Evolutionary conservation across 2,329 filamentous ascomycete genomes (phyloP), one percentile per base, ranked within the genome.

Genomic region (Acephala macrosclerotiorum): DNA sequence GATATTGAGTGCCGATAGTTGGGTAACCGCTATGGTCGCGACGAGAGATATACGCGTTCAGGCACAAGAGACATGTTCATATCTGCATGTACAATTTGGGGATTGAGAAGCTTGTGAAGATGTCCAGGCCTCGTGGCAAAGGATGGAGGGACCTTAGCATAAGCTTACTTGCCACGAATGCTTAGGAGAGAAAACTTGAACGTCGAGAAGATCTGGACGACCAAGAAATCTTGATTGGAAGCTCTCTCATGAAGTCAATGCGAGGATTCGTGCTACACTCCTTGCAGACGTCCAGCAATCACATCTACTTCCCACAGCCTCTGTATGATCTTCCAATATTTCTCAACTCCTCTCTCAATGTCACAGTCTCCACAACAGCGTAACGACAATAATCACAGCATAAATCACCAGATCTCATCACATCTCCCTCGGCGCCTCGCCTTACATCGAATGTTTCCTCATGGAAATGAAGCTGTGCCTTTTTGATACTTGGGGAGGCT

Each of bases 401-500:
- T 26, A n/a, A 33, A 53, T 29, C 49, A 53, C 25, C 49, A 53
- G 49, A 53, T 53, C 49, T 53, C 49, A 53, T 53, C 49, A 53
- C 49, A 33, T 29, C 47, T n/a, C 3, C 4, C 26, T 33, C 25
- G 49, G 49, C 49, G 49, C 49, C 49, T 53, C 49, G 49, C 49
- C 49, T 22, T 29, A 53, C 49, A 53, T 53, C 25, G 49, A 26
- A 53, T 29, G 49, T 53, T 53, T 53, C 49, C 14, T 16, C 29
- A 25, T 26, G 5, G 14, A 53, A 33, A 33, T 53, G 49, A 53
- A 25, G 25, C 18, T 22, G 25, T 14, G 11, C 26, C 26, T 22
- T 36, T 4, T 26, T 25, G n/a, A 25, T 40, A 40, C 36, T 29
- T 29, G 29, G 16, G 20, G 26, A n/a, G 3, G n/a, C 20, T 49